Conservation (phyloP, 257 asterid genomes). For the Vinca minor region DNA sequence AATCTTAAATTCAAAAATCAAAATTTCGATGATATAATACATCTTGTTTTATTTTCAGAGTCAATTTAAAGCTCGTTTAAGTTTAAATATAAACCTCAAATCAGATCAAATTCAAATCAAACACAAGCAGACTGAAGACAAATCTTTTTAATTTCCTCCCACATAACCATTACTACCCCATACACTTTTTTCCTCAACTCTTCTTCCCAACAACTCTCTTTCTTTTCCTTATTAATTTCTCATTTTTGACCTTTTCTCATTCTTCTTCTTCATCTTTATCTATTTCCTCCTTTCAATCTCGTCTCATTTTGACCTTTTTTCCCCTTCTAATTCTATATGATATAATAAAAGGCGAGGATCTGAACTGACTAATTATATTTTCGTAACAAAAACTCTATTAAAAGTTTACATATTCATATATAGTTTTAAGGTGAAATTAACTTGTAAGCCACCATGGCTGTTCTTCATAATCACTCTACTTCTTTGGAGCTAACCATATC, state of each 20-base stretch:
- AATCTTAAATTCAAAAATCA: too few species aligned
- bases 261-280: conserved; percentile 27
- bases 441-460: conserved; percentile 28
- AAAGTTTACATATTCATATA: conserved; percentile 4
- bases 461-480: conserved; percentile 24
- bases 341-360: conserved; percentile 13
- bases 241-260: conserved; percentile 29
- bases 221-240: conserved; percentile 10
- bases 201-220: conserved; percentile 20
- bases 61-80: too few species aligned
- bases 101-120: too few species aligned
- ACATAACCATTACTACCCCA: not conserved
- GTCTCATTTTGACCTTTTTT: too few species aligned
- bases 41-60: too few species aligned
- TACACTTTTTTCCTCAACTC: not conserved
- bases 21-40: too few species aligned
- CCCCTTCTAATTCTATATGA: too few species aligned
- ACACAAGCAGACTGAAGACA: not conserved
- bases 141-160: conserved; percentile 12
- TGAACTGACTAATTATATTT: conserved; percentile 3
- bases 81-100: too few species aligned
- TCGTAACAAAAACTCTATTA: not conserved
- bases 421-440: conserved; percentile 7
- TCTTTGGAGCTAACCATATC: conserved; percentile 59
- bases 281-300: conserved; percentile 14